Percentiles rank a stretch among this genome's conserved stretches.
These are phyloP conservation scores for Alternaria ethzedia DNA, from an alignment of 2,329 filamentous ascomycete genomes.

Conservation along the genomic window DNA sequence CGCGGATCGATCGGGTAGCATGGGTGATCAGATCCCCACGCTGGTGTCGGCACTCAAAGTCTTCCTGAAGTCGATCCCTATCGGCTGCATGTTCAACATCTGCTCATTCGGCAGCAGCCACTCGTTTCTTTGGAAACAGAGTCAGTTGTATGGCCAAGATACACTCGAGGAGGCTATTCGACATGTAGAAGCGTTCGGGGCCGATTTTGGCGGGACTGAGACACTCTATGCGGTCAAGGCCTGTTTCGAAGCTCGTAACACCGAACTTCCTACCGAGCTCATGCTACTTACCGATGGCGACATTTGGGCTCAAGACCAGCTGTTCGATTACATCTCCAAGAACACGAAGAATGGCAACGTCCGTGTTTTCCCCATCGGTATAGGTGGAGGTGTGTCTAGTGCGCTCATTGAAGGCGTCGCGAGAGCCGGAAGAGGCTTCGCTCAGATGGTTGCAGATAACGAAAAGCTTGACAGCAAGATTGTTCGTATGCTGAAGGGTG, in stretches of 20 bases:
- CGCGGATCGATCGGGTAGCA: constrained; percentile 10
- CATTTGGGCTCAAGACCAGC: constrained; percentile 2
- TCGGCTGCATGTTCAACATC: constrained; percentile 12
- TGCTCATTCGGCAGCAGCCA: neutral
- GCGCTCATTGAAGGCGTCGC: constrained; percentile 7
- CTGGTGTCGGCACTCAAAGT: constrained; percentile 6
- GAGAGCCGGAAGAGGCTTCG: constrained; percentile 7
- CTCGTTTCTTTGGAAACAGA: constrained; percentile 2
- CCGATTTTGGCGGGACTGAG: constrained; percentile 3
- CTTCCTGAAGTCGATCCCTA: constrained; percentile 8
- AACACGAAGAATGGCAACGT: neutral
- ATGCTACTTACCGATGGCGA: constrained; percentile 10
- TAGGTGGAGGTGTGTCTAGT: constrained; percentile 4
- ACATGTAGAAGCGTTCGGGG: neutral
- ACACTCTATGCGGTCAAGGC: neutral
- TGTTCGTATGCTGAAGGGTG: constrained; percentile 12
- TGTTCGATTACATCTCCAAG: neutral
- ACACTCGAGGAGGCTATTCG: neutral
- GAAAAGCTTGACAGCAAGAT: constrained; percentile 12
- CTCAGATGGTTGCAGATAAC: constrained; percentile 4
- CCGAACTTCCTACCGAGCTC: neutral
- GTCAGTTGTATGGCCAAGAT: neutral
- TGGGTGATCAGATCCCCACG: neutral
- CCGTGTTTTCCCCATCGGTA: constrained; percentile 10
- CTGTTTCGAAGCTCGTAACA: neutral